Evolutionary conservation across 2,329 filamentous ascomycete species (phyloP).

Genomic region (Venturiaceae sp.): DNA sequence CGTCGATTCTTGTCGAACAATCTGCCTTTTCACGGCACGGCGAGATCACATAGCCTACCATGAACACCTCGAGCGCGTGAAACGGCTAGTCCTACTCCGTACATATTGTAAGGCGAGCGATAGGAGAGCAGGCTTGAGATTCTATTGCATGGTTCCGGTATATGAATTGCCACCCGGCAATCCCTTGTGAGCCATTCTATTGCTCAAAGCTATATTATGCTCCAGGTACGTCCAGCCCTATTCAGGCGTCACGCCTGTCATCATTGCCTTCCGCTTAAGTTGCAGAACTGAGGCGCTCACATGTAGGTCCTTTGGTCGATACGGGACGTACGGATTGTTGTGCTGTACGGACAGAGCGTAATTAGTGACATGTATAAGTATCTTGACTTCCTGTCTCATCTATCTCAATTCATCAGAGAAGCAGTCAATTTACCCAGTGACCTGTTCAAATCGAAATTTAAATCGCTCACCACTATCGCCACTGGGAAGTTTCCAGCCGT

Average conservation of each 20-base stretch:
- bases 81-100: too few relatives aligned
- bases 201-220: background rate
- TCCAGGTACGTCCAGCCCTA: background rate
- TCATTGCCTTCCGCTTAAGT: background rate
- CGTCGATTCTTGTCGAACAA: too few relatives aligned
- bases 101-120: background rate
- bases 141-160: background rate
- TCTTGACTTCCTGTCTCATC: too few relatives aligned
- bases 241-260: background rate
- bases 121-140: background rate
- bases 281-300: background rate
- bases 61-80: too few relatives aligned
- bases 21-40: too few relatives aligned
- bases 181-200: background rate
- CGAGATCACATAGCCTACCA: too few relatives aligned
- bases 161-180: background rate
- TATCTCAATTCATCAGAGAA: too few relatives aligned
- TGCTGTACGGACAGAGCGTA: too few relatives aligned
- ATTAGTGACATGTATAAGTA: too few relatives aligned
- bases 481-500: background rate
- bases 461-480: background rate
- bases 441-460: too few relatives aligned
- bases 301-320: background rate
- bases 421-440: too few relatives aligned
- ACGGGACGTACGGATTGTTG: background rate